Evolutionary conservation across 495 filamentous ascomycete species (phyloP).

Genomic region (Symbiotaphrina buchneri): DNA sequence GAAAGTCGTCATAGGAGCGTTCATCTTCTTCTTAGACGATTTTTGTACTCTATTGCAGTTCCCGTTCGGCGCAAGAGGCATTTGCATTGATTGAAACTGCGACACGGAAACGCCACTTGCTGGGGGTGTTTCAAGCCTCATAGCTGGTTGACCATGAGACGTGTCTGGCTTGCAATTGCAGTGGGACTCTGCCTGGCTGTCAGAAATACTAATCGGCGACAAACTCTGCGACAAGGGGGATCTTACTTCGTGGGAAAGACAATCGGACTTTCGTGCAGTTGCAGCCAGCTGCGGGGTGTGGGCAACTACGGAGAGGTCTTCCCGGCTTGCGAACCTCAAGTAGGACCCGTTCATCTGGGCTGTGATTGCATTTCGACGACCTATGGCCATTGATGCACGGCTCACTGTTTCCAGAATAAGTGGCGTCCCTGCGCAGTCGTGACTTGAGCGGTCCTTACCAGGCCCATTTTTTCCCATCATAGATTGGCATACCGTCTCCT

Average conservation of each 20-base stretch:
- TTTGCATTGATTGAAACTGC: conserved; percentile 2
- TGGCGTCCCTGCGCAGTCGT: neutral
- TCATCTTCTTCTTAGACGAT: neutral
- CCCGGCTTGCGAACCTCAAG: conserved; percentile 63
- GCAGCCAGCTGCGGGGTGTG: conserved; percentile 42
- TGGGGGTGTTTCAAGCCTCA: no score
- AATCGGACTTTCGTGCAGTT: conserved; percentile 22
- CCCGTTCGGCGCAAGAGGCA: neutral
- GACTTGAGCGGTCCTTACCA: conserved; percentile 3
- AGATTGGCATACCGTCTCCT: conserved; percentile 3
- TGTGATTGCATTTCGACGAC: conserved; percentile 65
- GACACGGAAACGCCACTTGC: conserved; percentile 2
- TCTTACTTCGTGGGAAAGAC: conserved; percentile 5
- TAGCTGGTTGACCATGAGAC: neutral
- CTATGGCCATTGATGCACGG: conserved; percentile 74
- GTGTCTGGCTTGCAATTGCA: neutral
- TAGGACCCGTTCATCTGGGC: conserved; percentile 40
- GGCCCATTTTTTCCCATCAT: conserved; percentile 4
- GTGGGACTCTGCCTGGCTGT: neutral
- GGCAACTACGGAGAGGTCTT: conserved; percentile 53
- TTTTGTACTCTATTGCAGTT: neutral
- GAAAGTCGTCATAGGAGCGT: no score
- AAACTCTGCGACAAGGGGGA: neutral
- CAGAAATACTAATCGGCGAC: neutral
- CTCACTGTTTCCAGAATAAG: conserved; percentile 25